phyloP scores from a whole-genome alignment of 1,284 basidiomycete genomes.

The Ganoderma meredithae region DNA sequence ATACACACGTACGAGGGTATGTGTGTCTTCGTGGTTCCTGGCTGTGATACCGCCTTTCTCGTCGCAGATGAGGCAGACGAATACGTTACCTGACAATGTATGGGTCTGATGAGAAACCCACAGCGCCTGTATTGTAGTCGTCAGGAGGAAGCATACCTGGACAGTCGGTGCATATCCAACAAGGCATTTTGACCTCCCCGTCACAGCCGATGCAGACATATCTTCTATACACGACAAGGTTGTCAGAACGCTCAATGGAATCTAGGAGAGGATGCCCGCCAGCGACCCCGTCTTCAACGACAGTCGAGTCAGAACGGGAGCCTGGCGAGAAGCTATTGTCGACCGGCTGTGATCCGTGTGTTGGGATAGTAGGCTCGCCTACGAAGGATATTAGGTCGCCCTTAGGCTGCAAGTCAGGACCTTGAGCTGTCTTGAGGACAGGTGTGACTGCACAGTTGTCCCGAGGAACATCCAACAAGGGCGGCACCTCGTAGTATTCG shows the following conservation, averaged over 20 bases:
- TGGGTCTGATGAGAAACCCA: neutral
- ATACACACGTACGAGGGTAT: neutral
- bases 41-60: neutral
- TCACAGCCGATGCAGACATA: constrained; percentile 24
- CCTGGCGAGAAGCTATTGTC: neutral
- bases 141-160: constrained; percentile 24
- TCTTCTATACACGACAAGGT: neutral
- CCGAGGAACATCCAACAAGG: neutral
- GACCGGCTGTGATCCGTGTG: neutral
- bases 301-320: neutral
- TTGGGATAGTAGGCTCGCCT: neutral
- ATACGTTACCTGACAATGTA: neutral
- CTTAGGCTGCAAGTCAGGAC: neutral
- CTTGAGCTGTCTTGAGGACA: neutral
- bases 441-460: neutral
- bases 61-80: constrained; percentile 10
- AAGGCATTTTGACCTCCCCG: constrained; percentile 23
- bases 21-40: neutral
- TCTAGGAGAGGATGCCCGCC: neutral
- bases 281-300: neutral
- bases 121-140: neutral
- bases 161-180: constrained; percentile 34
- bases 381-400: neutral
- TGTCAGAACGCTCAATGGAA: neutral
- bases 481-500: neutral